These are phyloP conservation scores for Coemansia sp. DNA, from an alignment of 192 early-diverging fungal species.

Conservation along the genomic window DNA sequence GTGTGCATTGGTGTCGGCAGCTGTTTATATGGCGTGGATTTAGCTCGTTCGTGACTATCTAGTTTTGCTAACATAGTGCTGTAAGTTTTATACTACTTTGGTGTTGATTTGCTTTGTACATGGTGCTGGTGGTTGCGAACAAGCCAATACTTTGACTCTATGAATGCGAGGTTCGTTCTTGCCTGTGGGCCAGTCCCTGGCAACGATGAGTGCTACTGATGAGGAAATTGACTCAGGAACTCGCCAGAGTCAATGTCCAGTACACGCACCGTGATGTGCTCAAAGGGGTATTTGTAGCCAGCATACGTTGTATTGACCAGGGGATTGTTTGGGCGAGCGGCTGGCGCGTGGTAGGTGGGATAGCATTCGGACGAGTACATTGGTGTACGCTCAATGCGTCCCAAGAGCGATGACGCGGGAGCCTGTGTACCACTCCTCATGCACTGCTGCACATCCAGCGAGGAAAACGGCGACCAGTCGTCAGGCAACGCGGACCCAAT, in stretches of 20 bases:
- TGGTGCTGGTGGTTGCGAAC: neutral
- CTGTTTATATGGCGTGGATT: neutral
- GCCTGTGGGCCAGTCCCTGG: too few species aligned
- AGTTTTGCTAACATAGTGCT: too few species aligned
- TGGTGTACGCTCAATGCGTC: constrained; percentile 12
- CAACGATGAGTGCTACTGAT: neutral
- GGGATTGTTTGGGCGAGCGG: neutral
- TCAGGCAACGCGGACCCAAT: constrained; percentile 2
- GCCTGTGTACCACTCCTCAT: neutral
- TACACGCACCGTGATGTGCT: constrained; percentile 31
- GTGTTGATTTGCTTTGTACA: constrained; percentile 3
- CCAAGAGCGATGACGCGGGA: constrained; percentile 18
- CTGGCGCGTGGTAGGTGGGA: neutral
- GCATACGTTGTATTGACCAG: constrained; percentile 21
- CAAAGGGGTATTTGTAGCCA: constrained; percentile 19
- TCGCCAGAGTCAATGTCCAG: constrained; percentile 42
- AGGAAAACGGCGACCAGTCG: constrained; percentile 39
- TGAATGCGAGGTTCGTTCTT: too few species aligned
- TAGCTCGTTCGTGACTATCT: neutral
- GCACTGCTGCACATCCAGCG: constrained; percentile 18
- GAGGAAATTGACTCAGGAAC: constrained; percentile 25
- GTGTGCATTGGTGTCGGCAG: neutral
- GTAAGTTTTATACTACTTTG: too few species aligned
- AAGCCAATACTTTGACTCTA: too few species aligned
- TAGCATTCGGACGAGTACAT: constrained; percentile 4